These are phyloP conservation scores for Syzygium aqueum DNA, from an alignment of 345 rosid species.

Conservation along the genomic window DNA sequence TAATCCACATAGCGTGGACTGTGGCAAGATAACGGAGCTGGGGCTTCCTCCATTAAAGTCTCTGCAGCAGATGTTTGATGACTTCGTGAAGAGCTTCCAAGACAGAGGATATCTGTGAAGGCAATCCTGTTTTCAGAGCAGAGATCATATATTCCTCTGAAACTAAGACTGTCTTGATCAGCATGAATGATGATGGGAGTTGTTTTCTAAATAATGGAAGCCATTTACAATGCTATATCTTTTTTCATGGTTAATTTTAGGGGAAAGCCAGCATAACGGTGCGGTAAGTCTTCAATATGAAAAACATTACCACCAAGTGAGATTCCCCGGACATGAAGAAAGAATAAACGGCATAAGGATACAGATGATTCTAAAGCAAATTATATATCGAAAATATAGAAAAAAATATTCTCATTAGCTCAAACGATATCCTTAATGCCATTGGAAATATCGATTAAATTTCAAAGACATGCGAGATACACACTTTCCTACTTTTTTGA, in stretches of 20 bases:
- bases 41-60: slow-evolving; percentile 55
- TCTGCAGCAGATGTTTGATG: slow-evolving; percentile 65
- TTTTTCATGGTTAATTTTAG: background rate
- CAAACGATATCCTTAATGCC: background rate
- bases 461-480: background rate
- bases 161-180: background rate
- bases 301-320: background rate
- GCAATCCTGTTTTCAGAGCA: background rate
- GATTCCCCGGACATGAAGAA: background rate
- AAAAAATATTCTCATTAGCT: background rate
- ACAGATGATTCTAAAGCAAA: background rate
- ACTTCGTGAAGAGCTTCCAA: slow-evolving; percentile 64
- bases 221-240: background rate
- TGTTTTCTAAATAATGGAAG: background rate
- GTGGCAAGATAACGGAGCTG: slow-evolving; percentile 41
- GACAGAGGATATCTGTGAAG: slow-evolving; percentile 48
- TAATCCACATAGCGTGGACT: slow-evolving; percentile 60
- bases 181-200: background rate
- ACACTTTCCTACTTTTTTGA: background rate
- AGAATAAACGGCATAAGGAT: background rate
- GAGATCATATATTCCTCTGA: background rate
- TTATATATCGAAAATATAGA: background rate
- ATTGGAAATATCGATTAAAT: background rate
- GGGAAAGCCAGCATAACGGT: too few relatives aligned
- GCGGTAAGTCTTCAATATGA: too few relatives aligned